These are phyloP conservation scores for Catharanthus roseus DNA, from an alignment of 257 asterid genomes.

Conservation along the genomic window DNA sequence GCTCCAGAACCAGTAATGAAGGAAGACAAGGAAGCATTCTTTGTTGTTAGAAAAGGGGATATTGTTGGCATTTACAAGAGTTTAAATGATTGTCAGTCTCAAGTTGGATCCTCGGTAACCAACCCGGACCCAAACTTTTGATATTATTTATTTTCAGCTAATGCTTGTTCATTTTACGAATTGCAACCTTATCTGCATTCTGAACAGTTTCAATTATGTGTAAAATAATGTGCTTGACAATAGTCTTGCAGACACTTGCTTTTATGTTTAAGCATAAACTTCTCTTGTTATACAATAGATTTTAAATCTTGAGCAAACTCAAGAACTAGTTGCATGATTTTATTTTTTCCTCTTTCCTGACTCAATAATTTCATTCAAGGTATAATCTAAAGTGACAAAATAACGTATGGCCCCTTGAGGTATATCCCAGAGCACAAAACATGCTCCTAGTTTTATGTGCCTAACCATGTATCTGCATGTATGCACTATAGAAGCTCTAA, in stretches of 20 bases:
- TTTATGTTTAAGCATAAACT: too few relatives aligned
- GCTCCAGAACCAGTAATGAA: constrained; percentile 46
- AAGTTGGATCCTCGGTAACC: constrained; percentile 96
- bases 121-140: constrained; percentile 8
- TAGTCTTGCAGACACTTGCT: too few relatives aligned
- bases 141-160: neutral
- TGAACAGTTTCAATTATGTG: neutral
- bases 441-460: neutral
- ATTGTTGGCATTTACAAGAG: constrained; percentile 84
- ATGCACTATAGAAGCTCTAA: neutral
- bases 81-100: constrained; percentile 91
- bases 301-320: neutral
- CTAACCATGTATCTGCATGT: neutral
- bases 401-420: neutral
- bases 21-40: constrained; percentile 88
- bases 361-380: neutral
- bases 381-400: neutral
- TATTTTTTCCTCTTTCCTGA: too few relatives aligned
- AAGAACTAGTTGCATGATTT: neutral
- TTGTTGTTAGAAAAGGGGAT: constrained; percentile 94
- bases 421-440: neutral
- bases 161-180: neutral
- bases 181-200: neutral
- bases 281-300: neutral
- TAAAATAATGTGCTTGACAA: neutral